Evolutionary conservation across 352 stramenopile species (phyloP).

Genomic region (Pythium phragmiticola): DNA sequence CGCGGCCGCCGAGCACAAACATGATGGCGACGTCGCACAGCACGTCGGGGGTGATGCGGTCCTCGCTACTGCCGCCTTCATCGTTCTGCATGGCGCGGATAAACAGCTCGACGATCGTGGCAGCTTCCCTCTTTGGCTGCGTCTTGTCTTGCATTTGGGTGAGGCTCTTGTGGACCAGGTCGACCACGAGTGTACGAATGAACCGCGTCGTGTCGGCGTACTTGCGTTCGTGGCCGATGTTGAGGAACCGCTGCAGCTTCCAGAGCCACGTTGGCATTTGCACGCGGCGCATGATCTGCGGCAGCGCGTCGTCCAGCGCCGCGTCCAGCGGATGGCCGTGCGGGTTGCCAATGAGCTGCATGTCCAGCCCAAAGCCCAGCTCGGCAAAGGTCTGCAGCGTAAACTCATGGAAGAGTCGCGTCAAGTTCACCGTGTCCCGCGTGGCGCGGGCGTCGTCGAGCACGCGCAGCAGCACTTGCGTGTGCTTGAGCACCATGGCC

Average conservation of each 20-base stretch:
- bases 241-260: slow-evolving; percentile 21
- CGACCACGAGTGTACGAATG: slow-evolving; percentile 12
- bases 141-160: slow-evolving; percentile 1
- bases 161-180: slow-evolving; percentile 20
- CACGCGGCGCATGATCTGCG: slow-evolving; percentile 17
- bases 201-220: slow-evolving; percentile 1
- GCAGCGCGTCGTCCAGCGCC: slow-evolving; percentile 7
- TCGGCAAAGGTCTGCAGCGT: slow-evolving; percentile 31
- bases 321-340: slow-evolving; percentile 17
- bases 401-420: slow-evolving; percentile 22
- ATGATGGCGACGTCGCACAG: slow-evolving; percentile 50
- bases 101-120: slow-evolving; percentile 27
- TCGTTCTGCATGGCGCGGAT: slow-evolving; percentile 22
- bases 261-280: slow-evolving; percentile 20
- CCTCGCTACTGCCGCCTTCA: background rate
- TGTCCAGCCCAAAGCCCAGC: slow-evolving; percentile 29
- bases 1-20: too few species aligned
- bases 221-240: slow-evolving; percentile 18
- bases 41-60: slow-evolving; percentile 22
- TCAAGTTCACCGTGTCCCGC: slow-evolving; percentile 12
- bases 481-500: slow-evolving; percentile 18
- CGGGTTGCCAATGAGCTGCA: slow-evolving; percentile 14
- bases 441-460: background rate
- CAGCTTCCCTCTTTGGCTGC: slow-evolving; percentile 5
- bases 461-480: slow-evolving; percentile 1